Conservation (phyloP, 129 eudicot genomes). For the Tagetes patula region DNA sequence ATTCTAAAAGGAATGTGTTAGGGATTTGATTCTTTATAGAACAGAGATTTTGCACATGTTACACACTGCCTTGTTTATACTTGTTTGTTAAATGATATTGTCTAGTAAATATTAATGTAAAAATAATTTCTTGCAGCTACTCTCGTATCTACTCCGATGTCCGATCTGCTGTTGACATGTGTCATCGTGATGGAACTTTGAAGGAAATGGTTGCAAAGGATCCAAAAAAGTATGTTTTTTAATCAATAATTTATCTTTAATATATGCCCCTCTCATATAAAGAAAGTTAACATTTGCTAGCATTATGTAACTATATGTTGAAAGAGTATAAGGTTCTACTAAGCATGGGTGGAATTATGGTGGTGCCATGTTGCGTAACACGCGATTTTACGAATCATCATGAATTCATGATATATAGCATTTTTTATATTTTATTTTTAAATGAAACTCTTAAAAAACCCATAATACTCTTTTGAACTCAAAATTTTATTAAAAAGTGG, state of each 20-base stretch:
- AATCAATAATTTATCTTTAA: background rate
- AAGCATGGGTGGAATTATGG: conserved; percentile 19
- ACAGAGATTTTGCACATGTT: background rate
- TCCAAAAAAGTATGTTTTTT: conserved; percentile 60
- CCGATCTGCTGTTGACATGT: conserved; percentile 91
- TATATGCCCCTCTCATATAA: conserved; percentile 6
- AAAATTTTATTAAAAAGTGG: background rate
- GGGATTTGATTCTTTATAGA: background rate
- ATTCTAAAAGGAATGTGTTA: background rate
- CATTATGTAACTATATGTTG: conserved; percentile 21
- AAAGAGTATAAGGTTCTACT: background rate
- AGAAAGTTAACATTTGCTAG: conserved; percentile 16
- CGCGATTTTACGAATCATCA: background rate
- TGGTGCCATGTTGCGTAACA: conserved; percentile 9
- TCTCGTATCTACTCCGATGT: conserved; percentile 78
- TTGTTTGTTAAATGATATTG: conserved; percentile 13
- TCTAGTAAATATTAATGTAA: conserved; percentile 19
- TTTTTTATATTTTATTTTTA: conserved; percentile 3
- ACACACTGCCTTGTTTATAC: conserved; percentile 6
- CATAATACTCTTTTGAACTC: conserved; percentile 16
- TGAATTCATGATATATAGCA: background rate
- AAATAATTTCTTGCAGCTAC: conserved; percentile 53
- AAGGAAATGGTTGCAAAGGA: conserved; percentile 92
- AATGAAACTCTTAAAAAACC: conserved; percentile 8
- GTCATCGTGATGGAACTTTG: conserved; percentile 97